Evolutionary conservation across 2,329 filamentous ascomycete genomes (phyloP), one percentile per base, ranked within the genome.

Genomic region (Fusarium marasasianum): DNA sequence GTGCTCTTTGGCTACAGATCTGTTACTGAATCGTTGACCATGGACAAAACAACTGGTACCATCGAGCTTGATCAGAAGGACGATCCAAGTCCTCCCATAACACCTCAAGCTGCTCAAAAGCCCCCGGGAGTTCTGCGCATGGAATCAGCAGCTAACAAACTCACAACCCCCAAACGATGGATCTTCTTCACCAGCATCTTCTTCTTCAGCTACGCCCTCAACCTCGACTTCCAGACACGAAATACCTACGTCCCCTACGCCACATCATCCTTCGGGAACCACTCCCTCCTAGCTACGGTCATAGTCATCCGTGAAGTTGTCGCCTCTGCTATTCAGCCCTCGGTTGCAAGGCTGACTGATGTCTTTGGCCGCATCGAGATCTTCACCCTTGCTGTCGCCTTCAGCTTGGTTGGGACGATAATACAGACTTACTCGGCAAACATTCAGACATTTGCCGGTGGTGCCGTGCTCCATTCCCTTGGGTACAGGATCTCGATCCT

Each of bases 161-260:
- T 44, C 26, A 56, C 53, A 20, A 33, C 37, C 0, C 8, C 26
- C 15, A 56, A 56, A 9, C 20, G 53, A 33, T 56, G 53, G 53
- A 33, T 44, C 26, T 56, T 56, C 22, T 56, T 56, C 53, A 43
- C 9, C 11, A 56, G 53, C 11, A 43, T 56, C 22, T 56, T 56
- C 22, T 24, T 44, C 38, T 44, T 56, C 26, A 56, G 53, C 37
- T 56, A 56, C 8, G 26, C 37, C 22, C 37, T 12, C 26, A 56
- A 33, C 22, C 53, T 56, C 2, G 53, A 43, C 26, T 56, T 24
- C 26, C 17, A 20, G 9, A 24, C 26, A 10, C 53, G 53, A 10
- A 56, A 56, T 6, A 56, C 53, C 9, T 56, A 56, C 15, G 26
- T 56, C 24, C 53, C 53, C 1, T 56, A 43, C 2, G 53, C 53